Evolutionary conservation across 805 yeast species (phyloP), one percentile per base, ranked within the genome.

Genomic region (Cyberlindnera nakhonratchasimensis): DNA sequence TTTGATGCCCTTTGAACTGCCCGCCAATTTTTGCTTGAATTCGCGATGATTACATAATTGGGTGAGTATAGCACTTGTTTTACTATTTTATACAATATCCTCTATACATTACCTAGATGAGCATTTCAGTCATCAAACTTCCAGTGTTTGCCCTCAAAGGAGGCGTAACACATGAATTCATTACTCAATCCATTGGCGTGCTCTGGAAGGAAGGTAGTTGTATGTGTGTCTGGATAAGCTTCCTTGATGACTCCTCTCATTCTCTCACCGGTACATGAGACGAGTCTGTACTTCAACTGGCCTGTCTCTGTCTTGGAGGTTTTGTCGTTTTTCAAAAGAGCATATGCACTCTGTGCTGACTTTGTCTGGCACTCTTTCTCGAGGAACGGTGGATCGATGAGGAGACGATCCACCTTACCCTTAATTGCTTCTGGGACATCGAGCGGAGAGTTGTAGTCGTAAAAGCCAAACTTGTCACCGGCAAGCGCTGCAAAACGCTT

Each of bases 191-290:
- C 95, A 54, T 86, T 85, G 43, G 80, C 81, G 57, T 89, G 96
- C 51, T 82, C 83, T 1, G 96, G 96, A 30, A 64, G 58, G 59
- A 84, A 89, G 26, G 72, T 66, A 0, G 96, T 89, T 39, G 80
- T 70, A 18, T 65, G 55, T 1, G 82, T 71, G 33, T 74, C 85
- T 5, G 88, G 86, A 55, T 87, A 88, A 14, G 73, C 74, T 37
- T 71, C 65, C 25, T 66, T 57, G 26, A 88, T 77, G n/a, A 83
- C 62, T 3, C 74, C 73, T 18, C 70, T 69, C 90, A 90, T 89
- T 61, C 96, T 73, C 65, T 89, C 96, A 28, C 96, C 96, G 2
- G 97, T 89, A 50, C 91, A 84, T 4, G 85, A 75, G n/a, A 87
- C 72, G 26, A 85, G 57, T 51, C 76, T 74, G 51, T 71, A 73